These are phyloP conservation scores for Trichoderma citrinoviride DNA, from an alignment of 2,329 filamentous ascomycete species.

Conservation along the genomic window DNA sequence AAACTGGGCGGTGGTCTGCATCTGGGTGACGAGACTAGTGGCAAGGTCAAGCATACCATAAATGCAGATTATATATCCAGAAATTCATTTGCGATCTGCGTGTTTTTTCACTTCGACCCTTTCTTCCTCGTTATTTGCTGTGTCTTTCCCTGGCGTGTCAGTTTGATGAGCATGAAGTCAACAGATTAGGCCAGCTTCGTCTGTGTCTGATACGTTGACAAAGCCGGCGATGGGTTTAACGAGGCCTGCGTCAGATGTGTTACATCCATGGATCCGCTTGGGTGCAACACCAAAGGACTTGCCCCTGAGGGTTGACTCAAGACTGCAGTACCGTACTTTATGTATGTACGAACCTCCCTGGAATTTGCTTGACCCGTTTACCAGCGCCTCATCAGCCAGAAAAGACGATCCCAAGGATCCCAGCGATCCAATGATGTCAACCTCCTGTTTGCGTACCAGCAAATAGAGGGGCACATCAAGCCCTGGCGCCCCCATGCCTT, in stretches of 20 bases:
- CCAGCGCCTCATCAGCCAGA: no score
- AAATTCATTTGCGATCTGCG: conserved; percentile 10
- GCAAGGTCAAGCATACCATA: not conserved
- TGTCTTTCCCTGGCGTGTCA: not conserved
- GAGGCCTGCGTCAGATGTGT: not conserved
- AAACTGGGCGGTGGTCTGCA: conserved; percentile 15
- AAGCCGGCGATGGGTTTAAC: not conserved
- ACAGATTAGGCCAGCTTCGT: not conserved
- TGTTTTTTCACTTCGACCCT: not conserved
- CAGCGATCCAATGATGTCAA: no score
- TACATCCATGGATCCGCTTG: not conserved
- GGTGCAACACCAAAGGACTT: not conserved
- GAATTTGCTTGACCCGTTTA: no score
- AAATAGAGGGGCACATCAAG: no score
- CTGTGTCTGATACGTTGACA: conserved; percentile 7
- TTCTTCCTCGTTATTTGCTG: not conserved
- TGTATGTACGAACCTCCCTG: no score
- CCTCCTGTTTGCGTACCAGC: no score
- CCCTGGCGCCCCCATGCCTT: no score
- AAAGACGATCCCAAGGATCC: no score
- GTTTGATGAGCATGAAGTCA: not conserved
- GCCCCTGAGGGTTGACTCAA: no score
- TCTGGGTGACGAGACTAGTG: conserved; percentile 6
- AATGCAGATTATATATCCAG: conserved; percentile 1
- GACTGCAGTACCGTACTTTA: no score